Conservation (phyloP, 1,284 basidiomycete genomes). For the Tilletia walkeri region DNA sequence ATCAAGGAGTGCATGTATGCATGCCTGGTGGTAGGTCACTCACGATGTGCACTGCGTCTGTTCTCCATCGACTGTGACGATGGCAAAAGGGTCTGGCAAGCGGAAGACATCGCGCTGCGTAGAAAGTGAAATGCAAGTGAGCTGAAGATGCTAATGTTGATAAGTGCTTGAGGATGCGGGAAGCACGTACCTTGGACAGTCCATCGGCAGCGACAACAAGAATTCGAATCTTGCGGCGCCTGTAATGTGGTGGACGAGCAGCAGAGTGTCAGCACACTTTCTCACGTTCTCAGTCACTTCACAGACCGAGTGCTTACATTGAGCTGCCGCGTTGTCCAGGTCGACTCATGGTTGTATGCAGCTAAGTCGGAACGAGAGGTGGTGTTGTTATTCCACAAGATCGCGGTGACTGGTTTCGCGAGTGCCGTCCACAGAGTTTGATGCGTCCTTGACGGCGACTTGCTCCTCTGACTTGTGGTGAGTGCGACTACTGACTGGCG, state of each 20-base stretch:
- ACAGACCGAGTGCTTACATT: constrained; percentile 1
- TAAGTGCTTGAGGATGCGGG: background rate
- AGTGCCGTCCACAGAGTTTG: too few relatives aligned
- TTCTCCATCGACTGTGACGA: constrained; percentile 89
- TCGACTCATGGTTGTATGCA: background rate
- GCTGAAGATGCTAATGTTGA: background rate
- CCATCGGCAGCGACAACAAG: constrained; percentile 55
- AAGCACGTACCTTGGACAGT: constrained; percentile 33
- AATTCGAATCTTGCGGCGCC: constrained; percentile 48
- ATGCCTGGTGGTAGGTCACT: background rate
- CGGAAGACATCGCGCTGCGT: constrained; percentile 59
- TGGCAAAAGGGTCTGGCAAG: constrained; percentile 88
- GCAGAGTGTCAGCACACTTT: too few relatives aligned
- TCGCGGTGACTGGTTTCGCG: too few relatives aligned
- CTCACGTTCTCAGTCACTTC: too few relatives aligned
- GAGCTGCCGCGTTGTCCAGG: constrained; percentile 3
- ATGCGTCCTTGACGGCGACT: too few relatives aligned
- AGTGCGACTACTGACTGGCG: too few relatives aligned
- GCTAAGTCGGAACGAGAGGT: background rate
- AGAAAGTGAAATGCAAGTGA: background rate
- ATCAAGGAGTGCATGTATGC: background rate
- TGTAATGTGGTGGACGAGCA: background rate
- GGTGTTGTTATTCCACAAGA: background rate
- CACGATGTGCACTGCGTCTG: constrained; percentile 81
- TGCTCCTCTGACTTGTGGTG: too few relatives aligned